A percentile compares a stretch with the other conserved stretches of the same genome.
These are phyloP conservation scores for Starmerella scarabaei DNA, from an alignment of 805 yeast genomes.

Conservation along the genomic window DNA sequence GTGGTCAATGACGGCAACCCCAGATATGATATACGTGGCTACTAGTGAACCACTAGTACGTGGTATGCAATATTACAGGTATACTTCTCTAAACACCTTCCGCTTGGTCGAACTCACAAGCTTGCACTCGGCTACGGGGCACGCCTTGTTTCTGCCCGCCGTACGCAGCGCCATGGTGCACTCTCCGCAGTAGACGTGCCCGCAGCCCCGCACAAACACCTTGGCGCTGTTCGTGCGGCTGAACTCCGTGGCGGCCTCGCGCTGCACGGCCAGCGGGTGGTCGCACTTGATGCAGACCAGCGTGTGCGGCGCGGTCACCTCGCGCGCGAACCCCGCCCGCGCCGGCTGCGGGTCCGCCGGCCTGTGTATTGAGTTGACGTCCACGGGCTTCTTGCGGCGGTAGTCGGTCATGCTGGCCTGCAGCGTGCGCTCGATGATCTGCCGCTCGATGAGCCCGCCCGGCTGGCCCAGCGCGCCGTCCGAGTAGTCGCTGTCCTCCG, in stretches of 20 bases:
- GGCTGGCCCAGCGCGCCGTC: no score
- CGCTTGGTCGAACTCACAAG: conserved; percentile 4
- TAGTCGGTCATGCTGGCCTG: conserved; percentile 6
- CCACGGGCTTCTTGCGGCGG: conserved; percentile 1
- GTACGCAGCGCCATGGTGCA: conserved; percentile 10
- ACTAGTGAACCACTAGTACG: neutral
- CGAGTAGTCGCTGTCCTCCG: no score
- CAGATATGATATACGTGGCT: no score
- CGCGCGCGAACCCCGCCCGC: conserved; percentile 9
- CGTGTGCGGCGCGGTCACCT: neutral
- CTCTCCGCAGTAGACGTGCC: conserved; percentile 18
- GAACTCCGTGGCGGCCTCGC: neutral
- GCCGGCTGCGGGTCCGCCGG: conserved; percentile 9
- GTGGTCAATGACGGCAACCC: no score
- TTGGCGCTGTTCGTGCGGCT: conserved; percentile 1
- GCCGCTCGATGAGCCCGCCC: conserved; percentile 7
- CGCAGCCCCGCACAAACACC: conserved; percentile 16
- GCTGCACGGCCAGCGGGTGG: conserved; percentile 9
- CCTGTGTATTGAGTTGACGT: neutral
- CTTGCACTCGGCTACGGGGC: conserved; percentile 10
- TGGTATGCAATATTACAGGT: neutral
- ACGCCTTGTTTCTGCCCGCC: conserved; percentile 2
- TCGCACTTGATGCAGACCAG: conserved; percentile 13
- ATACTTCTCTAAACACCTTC: conserved; percentile 11
- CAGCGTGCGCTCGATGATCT: conserved; percentile 4